phyloP scores from a whole-genome alignment of 1,284 basidiomycete genomes.

The Entoloma clypeatum region DNA sequence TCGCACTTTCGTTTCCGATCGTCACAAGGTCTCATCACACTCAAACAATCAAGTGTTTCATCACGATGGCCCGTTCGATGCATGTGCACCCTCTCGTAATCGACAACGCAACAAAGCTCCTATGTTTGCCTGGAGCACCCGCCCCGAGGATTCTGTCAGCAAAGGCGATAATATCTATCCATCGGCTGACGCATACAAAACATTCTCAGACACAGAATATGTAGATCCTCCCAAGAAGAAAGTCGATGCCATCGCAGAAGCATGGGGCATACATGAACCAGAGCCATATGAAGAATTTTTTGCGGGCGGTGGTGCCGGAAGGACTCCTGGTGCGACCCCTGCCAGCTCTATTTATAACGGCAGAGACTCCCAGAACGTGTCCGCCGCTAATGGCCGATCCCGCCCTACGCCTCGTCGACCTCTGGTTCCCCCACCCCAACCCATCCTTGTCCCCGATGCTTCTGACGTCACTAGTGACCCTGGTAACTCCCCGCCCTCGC shows the following conservation, averaged over 20 bases:
- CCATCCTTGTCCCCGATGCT: constrained; percentile 64
- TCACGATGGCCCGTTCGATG: constrained; percentile 85
- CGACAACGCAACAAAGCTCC: constrained; percentile 73
- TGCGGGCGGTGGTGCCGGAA: constrained; percentile 61
- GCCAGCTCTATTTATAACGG: constrained; percentile 63
- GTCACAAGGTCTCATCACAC: constrained; percentile 11
- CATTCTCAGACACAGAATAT: constrained; percentile 43
- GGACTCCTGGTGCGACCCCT: constrained; percentile 54
- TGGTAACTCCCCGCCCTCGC: constrained; percentile 37
- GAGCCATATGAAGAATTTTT: constrained; percentile 86
- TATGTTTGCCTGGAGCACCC: constrained; percentile 70
- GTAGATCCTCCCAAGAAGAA: constrained; percentile 69
- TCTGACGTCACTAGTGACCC: too few species aligned
- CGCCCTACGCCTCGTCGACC: constrained; percentile 39
- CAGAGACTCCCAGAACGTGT: constrained; percentile 42
- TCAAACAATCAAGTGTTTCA: constrained; percentile 66
- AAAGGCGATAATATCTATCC: constrained; percentile 49
- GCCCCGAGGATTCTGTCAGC: constrained; percentile 39
- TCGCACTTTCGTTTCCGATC: constrained; percentile 21
- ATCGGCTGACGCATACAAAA: constrained; percentile 44
- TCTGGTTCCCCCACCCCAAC: constrained; percentile 71
- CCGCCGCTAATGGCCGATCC: constrained; percentile 23
- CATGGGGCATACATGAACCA: constrained; percentile 85
- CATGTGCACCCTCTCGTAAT: constrained; percentile 83
- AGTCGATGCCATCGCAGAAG: constrained; percentile 77